These are phyloP conservation scores for Pyrenopolyporus hunteri DNA, from an alignment of 495 filamentous ascomycete genomes.

Conservation along the genomic window DNA sequence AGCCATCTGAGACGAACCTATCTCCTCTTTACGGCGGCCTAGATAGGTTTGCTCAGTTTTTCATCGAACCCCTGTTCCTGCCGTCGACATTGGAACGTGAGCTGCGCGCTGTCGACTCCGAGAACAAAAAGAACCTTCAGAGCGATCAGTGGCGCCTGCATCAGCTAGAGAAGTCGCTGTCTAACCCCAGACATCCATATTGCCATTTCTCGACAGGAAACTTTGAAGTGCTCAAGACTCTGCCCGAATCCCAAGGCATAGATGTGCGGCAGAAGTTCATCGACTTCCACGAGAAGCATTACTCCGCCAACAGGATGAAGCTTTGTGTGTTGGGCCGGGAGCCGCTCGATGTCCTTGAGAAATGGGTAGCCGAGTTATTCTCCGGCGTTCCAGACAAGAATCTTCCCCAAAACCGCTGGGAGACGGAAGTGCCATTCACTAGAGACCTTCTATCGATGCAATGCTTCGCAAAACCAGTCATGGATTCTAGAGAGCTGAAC, in stretches of 20 bases:
- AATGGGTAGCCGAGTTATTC: slow-evolving; percentile 89
- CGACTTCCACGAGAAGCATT: slow-evolving; percentile 86
- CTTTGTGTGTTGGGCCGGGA: slow-evolving; percentile 89
- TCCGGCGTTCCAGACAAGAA: slow-evolving; percentile 84
- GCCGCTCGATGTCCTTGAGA: slow-evolving; percentile 83
- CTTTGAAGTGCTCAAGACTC: slow-evolving; percentile 84
- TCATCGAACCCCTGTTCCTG: slow-evolving; percentile 89
- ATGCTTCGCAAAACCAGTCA: slow-evolving; percentile 94
- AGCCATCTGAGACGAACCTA: slow-evolving; percentile 58
- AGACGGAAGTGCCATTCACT: slow-evolving; percentile 70
- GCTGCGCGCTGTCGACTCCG: slow-evolving; percentile 91
- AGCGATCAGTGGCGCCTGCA: slow-evolving; percentile 91
- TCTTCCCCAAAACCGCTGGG: slow-evolving; percentile 81
- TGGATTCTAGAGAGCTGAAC: slow-evolving; percentile 85
- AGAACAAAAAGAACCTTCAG: slow-evolving; percentile 99
- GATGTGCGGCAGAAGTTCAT: slow-evolving; percentile 94
- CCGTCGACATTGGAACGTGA: slow-evolving; percentile 90
- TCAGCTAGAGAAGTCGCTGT: slow-evolving; percentile 89
- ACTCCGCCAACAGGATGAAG: slow-evolving; percentile 97
- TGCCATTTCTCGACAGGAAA: slow-evolving; percentile 96
- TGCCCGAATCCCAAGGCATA: slow-evolving; percentile 79
- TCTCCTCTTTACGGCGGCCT: slow-evolving; percentile 88
- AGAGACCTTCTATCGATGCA: slow-evolving; percentile 74
- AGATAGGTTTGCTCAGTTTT: slow-evolving; percentile 98
- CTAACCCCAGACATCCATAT: slow-evolving; percentile 91